Conservation (phyloP, 1,284 basidiomycete species). For the Puccinia hordei region DNA sequence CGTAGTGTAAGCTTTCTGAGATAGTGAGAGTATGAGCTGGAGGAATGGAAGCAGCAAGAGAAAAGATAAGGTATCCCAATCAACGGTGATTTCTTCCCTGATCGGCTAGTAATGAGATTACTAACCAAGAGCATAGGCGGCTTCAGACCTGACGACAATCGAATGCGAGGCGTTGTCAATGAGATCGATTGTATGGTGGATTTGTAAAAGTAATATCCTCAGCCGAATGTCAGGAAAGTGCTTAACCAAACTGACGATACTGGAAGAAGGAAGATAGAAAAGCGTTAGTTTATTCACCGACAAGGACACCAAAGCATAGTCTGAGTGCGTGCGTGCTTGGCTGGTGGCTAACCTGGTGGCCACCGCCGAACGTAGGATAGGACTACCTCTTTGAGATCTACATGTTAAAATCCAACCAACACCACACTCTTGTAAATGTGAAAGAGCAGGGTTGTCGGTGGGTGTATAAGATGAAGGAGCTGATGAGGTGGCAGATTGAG, state of each 20-base stretch:
- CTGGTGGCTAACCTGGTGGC: slow-evolving; percentile 36
- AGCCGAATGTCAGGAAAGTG: slow-evolving; percentile 43
- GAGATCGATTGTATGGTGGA: slow-evolving; percentile 33
- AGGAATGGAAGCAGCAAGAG: neutral
- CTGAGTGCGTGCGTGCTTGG: no score
- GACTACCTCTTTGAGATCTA: slow-evolving; percentile 35
- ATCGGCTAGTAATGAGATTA: neutral
- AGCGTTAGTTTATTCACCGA: neutral
- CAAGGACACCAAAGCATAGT: no score
- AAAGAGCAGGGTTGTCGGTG: neutral
- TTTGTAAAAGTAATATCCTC: slow-evolving; percentile 27
- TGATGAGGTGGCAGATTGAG: neutral
- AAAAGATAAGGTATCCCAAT: neutral
- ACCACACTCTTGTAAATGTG: neutral
- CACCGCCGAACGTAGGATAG: slow-evolving; percentile 37
- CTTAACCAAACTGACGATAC: slow-evolving; percentile 40
- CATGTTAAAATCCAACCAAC: slow-evolving; percentile 44
- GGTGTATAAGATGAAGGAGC: neutral
- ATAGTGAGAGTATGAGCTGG: slow-evolving; percentile 48
- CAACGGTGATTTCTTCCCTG: neutral
- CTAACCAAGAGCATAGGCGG: slow-evolving; percentile 49
- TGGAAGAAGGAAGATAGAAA: slow-evolving; percentile 8
- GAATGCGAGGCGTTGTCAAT: slow-evolving; percentile 39
- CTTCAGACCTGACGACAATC: slow-evolving; percentile 38
- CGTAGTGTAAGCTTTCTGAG: slow-evolving; percentile 37